Evolutionary conservation across 2,329 filamentous ascomycete species (phyloP).

Genomic region (Rutstroemia sp.): DNA sequence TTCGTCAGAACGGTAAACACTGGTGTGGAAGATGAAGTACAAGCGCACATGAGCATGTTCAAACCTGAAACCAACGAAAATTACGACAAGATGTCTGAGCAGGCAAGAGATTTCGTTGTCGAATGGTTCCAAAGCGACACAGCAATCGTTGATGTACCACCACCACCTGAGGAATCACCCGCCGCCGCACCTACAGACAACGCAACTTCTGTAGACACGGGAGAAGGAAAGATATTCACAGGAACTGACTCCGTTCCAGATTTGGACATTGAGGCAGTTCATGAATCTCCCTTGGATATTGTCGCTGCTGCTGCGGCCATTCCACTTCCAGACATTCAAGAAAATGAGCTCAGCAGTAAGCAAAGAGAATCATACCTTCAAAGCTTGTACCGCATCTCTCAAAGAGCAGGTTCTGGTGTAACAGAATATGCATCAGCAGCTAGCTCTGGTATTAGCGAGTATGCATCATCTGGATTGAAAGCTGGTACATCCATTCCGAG

Average conservation of each 20-base stretch:
- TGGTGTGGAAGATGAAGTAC: constrained; percentile 22
- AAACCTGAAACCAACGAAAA: constrained; percentile 17
- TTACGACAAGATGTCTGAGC: constrained; percentile 18
- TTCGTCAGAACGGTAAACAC: constrained; percentile 18
- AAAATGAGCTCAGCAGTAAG: constrained; percentile 4
- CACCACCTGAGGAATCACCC: neutral
- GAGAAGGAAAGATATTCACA: neutral
- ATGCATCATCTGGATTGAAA: constrained; percentile 1
- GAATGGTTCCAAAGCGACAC: constrained; percentile 13
- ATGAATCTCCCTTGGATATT: constrained; percentile 4
- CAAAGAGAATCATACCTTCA: constrained; percentile 8
- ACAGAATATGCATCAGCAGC: constrained; percentile 3
- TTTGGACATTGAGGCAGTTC: neutral
- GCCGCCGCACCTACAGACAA: neutral
- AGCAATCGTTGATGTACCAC: constrained; percentile 1
- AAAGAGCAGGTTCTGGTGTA: constrained; percentile 5
- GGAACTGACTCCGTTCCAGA: neutral
- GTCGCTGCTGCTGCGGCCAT: constrained; percentile 2
- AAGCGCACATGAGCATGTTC: constrained; percentile 26
- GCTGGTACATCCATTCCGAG: constrained; percentile 1
- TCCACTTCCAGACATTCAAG: constrained; percentile 6
- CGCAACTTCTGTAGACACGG: neutral
- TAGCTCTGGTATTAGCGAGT: neutral
- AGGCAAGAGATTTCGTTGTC: constrained; percentile 11
- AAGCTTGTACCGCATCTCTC: constrained; percentile 4